Evolutionary conservation across 2,329 filamentous ascomycete genomes (phyloP).

Genomic region (Paracamarosporium sp.): DNA sequence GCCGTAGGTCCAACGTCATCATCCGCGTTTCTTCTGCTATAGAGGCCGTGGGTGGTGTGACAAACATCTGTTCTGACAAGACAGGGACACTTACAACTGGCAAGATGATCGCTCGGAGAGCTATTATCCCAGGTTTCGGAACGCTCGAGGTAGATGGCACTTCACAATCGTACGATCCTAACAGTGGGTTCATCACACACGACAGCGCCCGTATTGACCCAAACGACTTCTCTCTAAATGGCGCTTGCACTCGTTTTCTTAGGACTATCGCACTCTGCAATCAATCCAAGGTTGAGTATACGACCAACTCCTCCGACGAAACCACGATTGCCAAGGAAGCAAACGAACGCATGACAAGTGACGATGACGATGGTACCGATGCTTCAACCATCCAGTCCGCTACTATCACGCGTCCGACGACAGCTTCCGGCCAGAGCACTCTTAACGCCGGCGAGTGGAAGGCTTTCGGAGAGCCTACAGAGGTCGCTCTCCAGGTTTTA

Average conservation of each 20-base stretch:
- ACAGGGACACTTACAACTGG: slow-evolving; percentile 50
- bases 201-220: slow-evolving; percentile 34
- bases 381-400: slow-evolving; percentile 35
- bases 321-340: slow-evolving; percentile 59
- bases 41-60: slow-evolving; percentile 51
- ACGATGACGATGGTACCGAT: slow-evolving; percentile 41
- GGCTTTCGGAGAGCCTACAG: slow-evolving; percentile 47
- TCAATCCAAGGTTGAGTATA: slow-evolving; percentile 42
- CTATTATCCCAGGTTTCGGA: slow-evolving; percentile 44
- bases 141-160: slow-evolving; percentile 41
- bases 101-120: slow-evolving; percentile 49
- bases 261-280: slow-evolving; percentile 49
- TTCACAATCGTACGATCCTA: slow-evolving; percentile 43
- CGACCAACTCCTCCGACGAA: slow-evolving; percentile 38
- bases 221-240: slow-evolving; percentile 28
- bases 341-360: slow-evolving; percentile 30
- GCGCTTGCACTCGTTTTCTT: slow-evolving; percentile 37
- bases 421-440: slow-evolving; percentile 23
- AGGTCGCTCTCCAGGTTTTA: slow-evolving; percentile 49
- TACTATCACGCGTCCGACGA: slow-evolving; percentile 35
- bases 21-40: slow-evolving; percentile 48
- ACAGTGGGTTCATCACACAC: slow-evolving; percentile 40
- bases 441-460: slow-evolving; percentile 34
- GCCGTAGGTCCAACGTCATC: slow-evolving; percentile 44
- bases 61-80: slow-evolving; percentile 51